Conservation (phyloP, 169 alveolate genomes). For the Neospora caninum region DNA sequence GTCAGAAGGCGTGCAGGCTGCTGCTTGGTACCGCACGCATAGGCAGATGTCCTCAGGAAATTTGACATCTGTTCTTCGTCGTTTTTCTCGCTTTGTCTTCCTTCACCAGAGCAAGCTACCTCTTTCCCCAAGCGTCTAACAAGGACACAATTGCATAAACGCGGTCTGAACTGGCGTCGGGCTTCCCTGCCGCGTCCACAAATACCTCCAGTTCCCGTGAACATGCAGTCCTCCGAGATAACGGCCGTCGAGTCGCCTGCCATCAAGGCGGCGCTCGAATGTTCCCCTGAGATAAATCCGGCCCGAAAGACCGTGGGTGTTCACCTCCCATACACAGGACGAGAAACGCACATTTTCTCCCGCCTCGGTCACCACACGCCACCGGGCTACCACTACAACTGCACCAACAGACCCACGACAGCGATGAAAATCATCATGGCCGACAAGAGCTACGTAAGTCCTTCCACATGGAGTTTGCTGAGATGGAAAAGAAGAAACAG, state of each 20-base stretch:
- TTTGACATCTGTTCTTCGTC: too few species aligned
- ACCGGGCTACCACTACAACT: conserved; percentile 64
- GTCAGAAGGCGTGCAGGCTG: too few species aligned
- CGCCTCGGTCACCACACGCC: conserved; percentile 60
- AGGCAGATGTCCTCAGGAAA: too few species aligned
- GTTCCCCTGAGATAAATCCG: conserved; percentile 32
- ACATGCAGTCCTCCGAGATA: conserved; percentile 13
- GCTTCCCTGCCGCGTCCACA: too few species aligned
- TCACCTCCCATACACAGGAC: conserved; percentile 66
- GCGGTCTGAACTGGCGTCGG: too few species aligned
- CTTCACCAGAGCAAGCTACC: too few species aligned
- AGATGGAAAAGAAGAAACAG: background rate
- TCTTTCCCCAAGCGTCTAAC: too few species aligned
- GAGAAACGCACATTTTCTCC: conserved; percentile 64
- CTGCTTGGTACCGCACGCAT: too few species aligned
- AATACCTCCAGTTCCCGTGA: background rate
- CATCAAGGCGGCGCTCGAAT: conserved; percentile 40
- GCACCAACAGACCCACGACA: background rate
- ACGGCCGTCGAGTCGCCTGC: conserved; percentile 30
- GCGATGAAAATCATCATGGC: background rate
- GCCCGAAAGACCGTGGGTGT: conserved; percentile 61
- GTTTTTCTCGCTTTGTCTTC: too few species aligned
- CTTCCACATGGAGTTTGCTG: background rate
- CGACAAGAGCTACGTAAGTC: background rate
- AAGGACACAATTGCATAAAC: too few species aligned